A percentile compares a stretch with the other conserved stretches of the same genome.
These are phyloP conservation scores for Bjerkandera adusta DNA, from an alignment of 1,284 basidiomycete species.

Conservation along the genomic window DNA sequence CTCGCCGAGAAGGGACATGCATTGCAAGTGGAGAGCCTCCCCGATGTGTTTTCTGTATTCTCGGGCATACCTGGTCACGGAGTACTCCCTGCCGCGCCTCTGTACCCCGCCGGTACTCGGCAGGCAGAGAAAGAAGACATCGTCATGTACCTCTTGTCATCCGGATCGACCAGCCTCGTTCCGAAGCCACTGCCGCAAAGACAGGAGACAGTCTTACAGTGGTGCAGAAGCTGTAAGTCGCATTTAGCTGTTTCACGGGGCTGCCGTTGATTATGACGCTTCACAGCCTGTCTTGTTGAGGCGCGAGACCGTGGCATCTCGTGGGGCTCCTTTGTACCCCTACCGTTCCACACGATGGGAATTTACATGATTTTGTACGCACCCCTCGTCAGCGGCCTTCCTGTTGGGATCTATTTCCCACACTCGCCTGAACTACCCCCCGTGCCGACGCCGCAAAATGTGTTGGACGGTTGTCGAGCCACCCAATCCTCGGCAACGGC, in stretches of 20 bases:
- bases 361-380: constrained; percentile 13
- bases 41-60: too few relatives aligned
- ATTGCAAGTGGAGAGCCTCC: constrained; percentile 11
- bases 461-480: constrained; percentile 9
- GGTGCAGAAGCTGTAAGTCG: constrained; percentile 2
- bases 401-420: constrained; percentile 13
- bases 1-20: constrained; percentile 4
- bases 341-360: constrained; percentile 19
- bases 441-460: constrained; percentile 17
- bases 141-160: constrained; percentile 8
- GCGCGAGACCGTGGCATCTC: background rate
- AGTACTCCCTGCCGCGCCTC: too few relatives aligned
- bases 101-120: background rate
- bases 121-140: constrained; percentile 4
- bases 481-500: constrained; percentile 10
- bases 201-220: constrained; percentile 1
- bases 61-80: too few relatives aligned
- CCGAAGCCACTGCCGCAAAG: constrained; percentile 5
- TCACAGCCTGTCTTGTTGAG: background rate
- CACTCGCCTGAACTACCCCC: constrained; percentile 10
- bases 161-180: constrained; percentile 9
- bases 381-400: constrained; percentile 12
- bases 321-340: constrained; percentile 16
- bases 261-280: background rate
- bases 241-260: background rate